phyloP scores from a whole-genome alignment of 2,329 filamentous ascomycete genomes.

The Fusarium sp. region DNA sequence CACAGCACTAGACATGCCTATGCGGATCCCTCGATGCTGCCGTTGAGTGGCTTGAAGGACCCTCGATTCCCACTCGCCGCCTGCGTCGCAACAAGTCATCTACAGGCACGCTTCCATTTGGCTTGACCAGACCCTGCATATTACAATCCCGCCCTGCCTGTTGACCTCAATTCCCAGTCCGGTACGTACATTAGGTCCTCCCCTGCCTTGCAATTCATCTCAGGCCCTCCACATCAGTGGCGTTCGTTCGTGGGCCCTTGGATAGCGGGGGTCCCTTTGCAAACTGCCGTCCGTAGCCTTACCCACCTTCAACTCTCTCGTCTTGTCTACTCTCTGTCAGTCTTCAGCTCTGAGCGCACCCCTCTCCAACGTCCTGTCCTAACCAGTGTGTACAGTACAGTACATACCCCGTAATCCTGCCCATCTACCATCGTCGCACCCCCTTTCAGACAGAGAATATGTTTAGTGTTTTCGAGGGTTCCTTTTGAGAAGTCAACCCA shows the following conservation, averaged over 20 bases:
- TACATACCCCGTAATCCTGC: slow-evolving; percentile 38
- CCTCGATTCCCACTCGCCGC: slow-evolving; percentile 45
- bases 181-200: slow-evolving; percentile 35
- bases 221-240: slow-evolving; percentile 52
- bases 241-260: slow-evolving; percentile 45
- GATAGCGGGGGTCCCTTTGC: slow-evolving; percentile 47
- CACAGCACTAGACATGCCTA: slow-evolving; percentile 47
- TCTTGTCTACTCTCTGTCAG: slow-evolving; percentile 21
- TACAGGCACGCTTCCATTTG: slow-evolving; percentile 39
- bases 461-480: slow-evolving; percentile 7
- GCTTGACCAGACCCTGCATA: slow-evolving; percentile 51
- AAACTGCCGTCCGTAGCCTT: slow-evolving; percentile 53
- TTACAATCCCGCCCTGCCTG: slow-evolving; percentile 43
- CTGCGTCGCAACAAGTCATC: slow-evolving; percentile 40
- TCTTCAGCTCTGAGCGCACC: slow-evolving; percentile 35
- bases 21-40: slow-evolving; percentile 49
- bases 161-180: slow-evolving; percentile 46
- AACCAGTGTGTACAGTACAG: slow-evolving; percentile 37
- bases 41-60: slow-evolving; percentile 50
- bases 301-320: slow-evolving; percentile 43
- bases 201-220: slow-evolving; percentile 46
- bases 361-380: slow-evolving; percentile 29
- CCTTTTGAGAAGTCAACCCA: slow-evolving; percentile 35
- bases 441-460: slow-evolving; percentile 34
- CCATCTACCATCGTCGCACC: slow-evolving; percentile 39